Evolutionary conservation across 352 stramenopile genomes (phyloP), one percentile per base, ranked within the genome.

Genomic region (Pythium plurisporium): DNA sequence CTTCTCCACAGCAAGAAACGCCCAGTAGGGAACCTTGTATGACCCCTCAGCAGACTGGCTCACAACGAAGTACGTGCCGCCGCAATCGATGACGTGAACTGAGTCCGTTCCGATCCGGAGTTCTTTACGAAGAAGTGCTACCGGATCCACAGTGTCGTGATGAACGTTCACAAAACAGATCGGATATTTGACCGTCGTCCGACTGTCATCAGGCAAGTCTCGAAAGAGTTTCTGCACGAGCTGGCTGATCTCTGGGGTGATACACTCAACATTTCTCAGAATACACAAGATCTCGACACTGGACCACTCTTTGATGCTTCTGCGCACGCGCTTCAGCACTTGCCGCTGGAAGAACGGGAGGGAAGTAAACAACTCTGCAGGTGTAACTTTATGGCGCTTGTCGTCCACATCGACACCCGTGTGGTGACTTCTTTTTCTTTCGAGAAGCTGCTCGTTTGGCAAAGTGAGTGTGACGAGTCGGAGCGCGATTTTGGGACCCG

Each of bases 301-400:
- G 40, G 78, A 89, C 78, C 85, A 93, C 40, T 95, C 86, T 48
- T 90, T 91, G 31, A 95, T 87, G 19, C 86, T 74, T 43, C 78
- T 77, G 22, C 82, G 70, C 38, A 89, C 65, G 11, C 67, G 72
- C 38, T 76, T 84, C 10, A 95, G 45, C 20, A 91, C 75, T 65
- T 86, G 73, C 12, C 76, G 75, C 62, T 94, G 82, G 62, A 90
- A 93, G 27, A 82, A 65, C 27, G 87, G 82, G 34, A 92, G 52
- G 2, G 73, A 71, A 27, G 78, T 79, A 41, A 89, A 79, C 38
- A 82, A 63, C 34, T 85, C 68, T 12, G 72, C 51, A 19, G 70
- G 49, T 20, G 73, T 70, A 12, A 72, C 63, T 12, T 59, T 62
- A 34, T 64, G 55, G 1, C 59, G 29, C 65, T 69, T 19, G 17